phyloP scores from a whole-genome alignment of 2,329 filamentous ascomycete species.

The Pseudogymnoascus sp. region DNA sequence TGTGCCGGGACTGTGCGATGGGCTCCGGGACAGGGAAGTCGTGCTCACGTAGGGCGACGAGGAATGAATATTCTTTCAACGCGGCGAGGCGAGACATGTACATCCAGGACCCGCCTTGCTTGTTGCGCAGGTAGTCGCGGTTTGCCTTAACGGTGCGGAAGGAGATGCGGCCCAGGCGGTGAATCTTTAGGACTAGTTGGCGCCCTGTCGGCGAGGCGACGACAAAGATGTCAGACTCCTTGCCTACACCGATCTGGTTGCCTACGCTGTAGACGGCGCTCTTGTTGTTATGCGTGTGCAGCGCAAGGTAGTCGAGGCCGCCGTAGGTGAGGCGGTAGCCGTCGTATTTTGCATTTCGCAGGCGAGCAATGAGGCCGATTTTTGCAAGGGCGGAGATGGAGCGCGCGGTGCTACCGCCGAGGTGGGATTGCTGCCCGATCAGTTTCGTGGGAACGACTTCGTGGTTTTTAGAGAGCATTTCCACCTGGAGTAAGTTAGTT shows the following conservation, averaged over 20 bases:
- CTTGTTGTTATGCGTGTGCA: conserved; percentile 78
- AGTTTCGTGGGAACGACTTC: conserved; percentile 89
- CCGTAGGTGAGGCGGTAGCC: conserved; percentile 96
- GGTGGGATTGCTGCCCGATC: conserved; percentile 75
- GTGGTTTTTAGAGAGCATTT: conserved; percentile 92
- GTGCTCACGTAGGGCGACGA: conserved; percentile 75
- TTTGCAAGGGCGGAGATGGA: conserved; percentile 90
- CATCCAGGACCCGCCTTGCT: conserved; percentile 85
- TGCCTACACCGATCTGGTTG: conserved; percentile 90
- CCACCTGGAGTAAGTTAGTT: conserved; percentile 57
- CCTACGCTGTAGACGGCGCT: conserved; percentile 85
- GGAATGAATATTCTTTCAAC: conserved; percentile 90
- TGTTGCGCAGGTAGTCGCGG: conserved; percentile 85
- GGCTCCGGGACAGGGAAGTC: conserved; percentile 88
- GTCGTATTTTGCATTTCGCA: conserved; percentile 96
- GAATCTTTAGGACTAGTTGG: conserved; percentile 88
- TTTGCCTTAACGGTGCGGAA: conserved; percentile 96
- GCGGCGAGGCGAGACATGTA: conserved; percentile 91
- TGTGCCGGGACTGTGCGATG: conserved; percentile 83
- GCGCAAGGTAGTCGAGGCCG: conserved; percentile 92
- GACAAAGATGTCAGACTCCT: conserved; percentile 95
- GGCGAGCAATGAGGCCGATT: conserved; percentile 78
- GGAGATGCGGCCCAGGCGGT: conserved; percentile 88
- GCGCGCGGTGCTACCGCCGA: conserved; percentile 74
- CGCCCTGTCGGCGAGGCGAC: conserved; percentile 72